Evolutionary conservation across 2,329 filamentous ascomycete species (phyloP).

Genomic region (Alternaria solani): DNA sequence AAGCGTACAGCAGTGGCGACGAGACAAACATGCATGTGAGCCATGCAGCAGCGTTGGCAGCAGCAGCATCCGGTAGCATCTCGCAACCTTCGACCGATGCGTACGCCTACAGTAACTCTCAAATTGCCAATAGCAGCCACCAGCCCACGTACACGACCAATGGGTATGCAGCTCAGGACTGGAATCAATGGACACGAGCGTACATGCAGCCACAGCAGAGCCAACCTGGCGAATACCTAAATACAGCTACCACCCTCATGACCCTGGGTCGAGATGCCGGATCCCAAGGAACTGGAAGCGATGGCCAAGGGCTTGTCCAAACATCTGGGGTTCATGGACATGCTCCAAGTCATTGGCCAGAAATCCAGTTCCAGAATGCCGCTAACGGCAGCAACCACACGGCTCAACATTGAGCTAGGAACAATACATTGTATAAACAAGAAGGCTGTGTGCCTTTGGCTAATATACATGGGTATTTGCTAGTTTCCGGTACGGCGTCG

Average conservation of each 20-base stretch:
- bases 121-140: slow-evolving; percentile 25
- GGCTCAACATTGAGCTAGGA: slow-evolving; percentile 24
- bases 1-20: slow-evolving; percentile 33
- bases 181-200: slow-evolving; percentile 48
- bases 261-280: slow-evolving; percentile 44
- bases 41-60: slow-evolving; percentile 42
- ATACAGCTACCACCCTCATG: slow-evolving; percentile 51
- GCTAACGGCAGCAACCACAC: slow-evolving; percentile 31
- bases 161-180: slow-evolving; percentile 39
- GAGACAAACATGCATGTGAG: slow-evolving; percentile 42
- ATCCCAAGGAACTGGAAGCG: slow-evolving; percentile 28
- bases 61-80: slow-evolving; percentile 33
- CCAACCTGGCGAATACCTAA: slow-evolving; percentile 46
- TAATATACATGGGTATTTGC: slow-evolving; percentile 6
- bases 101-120: slow-evolving; percentile 38
- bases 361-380: slow-evolving; percentile 35
- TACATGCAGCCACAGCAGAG: slow-evolving; percentile 39
- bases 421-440: not conserved
- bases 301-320: slow-evolving; percentile 30
- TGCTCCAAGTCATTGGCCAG: slow-evolving; percentile 41
- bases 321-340: slow-evolving; percentile 33
- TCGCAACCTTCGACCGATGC: slow-evolving; percentile 29
- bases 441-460: slow-evolving; percentile 5
- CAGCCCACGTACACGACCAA: slow-evolving; percentile 38
- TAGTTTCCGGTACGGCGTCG: slow-evolving; percentile 9